Conservation (phyloP, 2,329 filamentous ascomycete genomes). For the Sordariomycetes sp. region DNA sequence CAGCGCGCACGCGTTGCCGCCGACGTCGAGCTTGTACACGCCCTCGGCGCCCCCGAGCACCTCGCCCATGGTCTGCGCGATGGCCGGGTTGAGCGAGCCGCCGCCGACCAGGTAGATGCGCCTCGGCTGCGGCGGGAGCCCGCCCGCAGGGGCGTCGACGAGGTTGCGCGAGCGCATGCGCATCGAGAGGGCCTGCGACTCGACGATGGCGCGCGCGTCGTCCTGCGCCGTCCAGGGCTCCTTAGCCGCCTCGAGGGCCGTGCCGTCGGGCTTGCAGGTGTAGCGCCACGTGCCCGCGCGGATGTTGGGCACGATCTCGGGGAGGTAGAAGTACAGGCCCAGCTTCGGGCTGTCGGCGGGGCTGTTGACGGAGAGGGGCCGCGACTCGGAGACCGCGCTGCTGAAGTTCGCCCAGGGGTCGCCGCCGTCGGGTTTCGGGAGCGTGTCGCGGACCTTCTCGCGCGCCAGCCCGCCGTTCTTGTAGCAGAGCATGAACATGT, state of each 20-base stretch:
- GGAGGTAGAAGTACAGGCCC: conserved; percentile 89
- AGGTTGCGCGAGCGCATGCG: conserved; percentile 74
- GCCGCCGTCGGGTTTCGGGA: conserved; percentile 42
- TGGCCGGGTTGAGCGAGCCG: conserved; percentile 80
- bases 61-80: conserved; percentile 73
- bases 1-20: conserved; percentile 87
- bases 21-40: conserved; percentile 87
- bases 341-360: conserved; percentile 58
- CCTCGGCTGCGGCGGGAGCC: conserved; percentile 71
- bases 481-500: conserved; percentile 99
- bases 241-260: conserved; percentile 26
- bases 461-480: conserved; percentile 94
- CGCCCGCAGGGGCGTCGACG: conserved; percentile 42
- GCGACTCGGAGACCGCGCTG: conserved; percentile 53
- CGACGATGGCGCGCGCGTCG: conserved; percentile 82
- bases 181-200: conserved; percentile 89
- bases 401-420: conserved; percentile 77
- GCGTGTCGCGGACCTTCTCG: conserved; percentile 75
- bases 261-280: conserved; percentile 45
- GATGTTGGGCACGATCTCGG: conserved; percentile 92
- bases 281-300: conserved; percentile 80
- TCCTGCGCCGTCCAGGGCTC: conserved; percentile 37
- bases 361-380: conserved; percentile 54
- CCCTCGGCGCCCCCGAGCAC: conserved; percentile 84
- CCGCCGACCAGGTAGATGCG: conserved; percentile 92